Evolutionary conservation across 352 stramenopile species (phyloP), one percentile per base, ranked within the genome.

Genomic region (Halophytophthora polymorphica): DNA sequence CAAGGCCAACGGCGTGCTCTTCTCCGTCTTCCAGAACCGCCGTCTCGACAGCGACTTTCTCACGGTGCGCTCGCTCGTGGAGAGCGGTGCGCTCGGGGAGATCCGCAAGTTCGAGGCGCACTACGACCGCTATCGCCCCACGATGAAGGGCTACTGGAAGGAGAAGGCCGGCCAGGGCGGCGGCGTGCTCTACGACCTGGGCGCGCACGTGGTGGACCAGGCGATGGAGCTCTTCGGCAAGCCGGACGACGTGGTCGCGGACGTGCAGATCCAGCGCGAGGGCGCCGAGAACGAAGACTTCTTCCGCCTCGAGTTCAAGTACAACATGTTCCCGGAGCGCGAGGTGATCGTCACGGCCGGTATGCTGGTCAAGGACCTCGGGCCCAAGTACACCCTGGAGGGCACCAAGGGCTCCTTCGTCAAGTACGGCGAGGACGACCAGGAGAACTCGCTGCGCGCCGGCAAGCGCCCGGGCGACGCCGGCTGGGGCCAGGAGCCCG

Each of bases 71-170:
- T 34, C 50, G 2, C 54, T 86, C n/a, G 54, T 90, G 6, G 75
- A 77, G 6, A 56, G 56, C 21, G 72, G 69, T 15, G 58, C 58
- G 21, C 53, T 90, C 7, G 80, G 80, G 15, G 61, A 88, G 17
- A 53, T 90, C 42, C 50, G 43, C 7, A 75, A 76, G 50, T 86
- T 75, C 21, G 77, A 88, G 47, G 71, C 61, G 14, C 77, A 90
- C 47, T 90, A 65, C 55, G 77, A 90, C 43, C 73, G 80, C 43
- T 90, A 79, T 54, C 75, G 80, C 0, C 80, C 80, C 22, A 61
- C 33, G 35, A 74, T 88, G 52, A 90, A 90, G 58, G 73, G 76
- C 36, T 88, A 88, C 66, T 90, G 80, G 80, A 88, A 90, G 61
- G 80, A 90, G 45, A 71, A 79, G 46, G 63, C 75, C 8, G 66